Base-by-base conservation (phyloP, 257 asterid genomes). In the Solanum chmielewskii region DNA sequence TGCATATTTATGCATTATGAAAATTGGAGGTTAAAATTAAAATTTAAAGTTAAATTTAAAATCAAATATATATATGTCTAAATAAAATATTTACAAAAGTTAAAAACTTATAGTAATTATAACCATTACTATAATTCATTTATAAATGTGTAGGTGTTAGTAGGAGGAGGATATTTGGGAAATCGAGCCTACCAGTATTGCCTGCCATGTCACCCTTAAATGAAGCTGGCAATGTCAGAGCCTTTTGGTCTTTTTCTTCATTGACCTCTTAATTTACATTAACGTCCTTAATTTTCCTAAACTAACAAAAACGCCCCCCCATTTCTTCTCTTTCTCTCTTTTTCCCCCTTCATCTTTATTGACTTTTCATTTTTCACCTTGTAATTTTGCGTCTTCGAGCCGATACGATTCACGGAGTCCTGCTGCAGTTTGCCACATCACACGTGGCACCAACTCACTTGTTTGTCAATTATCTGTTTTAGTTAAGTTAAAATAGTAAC, bases 181-280 rank as follows among this genome's bases (percentile, higher is more conserved):
- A 84, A n/a, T 0, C 44, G 20, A 42, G 80, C 42, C 80, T 66
- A 41, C 4, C 80, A 66, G 77, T 66, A 12, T 64, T 84, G 66
- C 8, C 64, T 84, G 87, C 80, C 87, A 66, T 41, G 44, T 68
- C 85, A 80, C 76, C 60, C 87, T 12, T 84, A 70, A 41, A 84
- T 84, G 80, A 66, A 84, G 87, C 80, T 84, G 87, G 87, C 87
- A 84, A 42, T 41, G 87, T 66, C 87, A 66, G 87, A 41, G 5
- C 31, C 11, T 84, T 64, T 66, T 7, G 16, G 18, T 21, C 4
- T 56, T 45, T 84, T 66, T 31, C 59, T 42, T 84, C 78, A 41
- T 39, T 64, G 11, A 77, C 60, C 83, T 77, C 60, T 76, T 76
- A 2, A 47, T 33, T 76, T 76, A 13, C 1, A 41, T 25, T 0